Evolutionary conservation across 1,284 basidiomycete genomes (phyloP), one percentile per base, ranked within the genome.

Genomic region (Ceratobasidium sp.): DNA sequence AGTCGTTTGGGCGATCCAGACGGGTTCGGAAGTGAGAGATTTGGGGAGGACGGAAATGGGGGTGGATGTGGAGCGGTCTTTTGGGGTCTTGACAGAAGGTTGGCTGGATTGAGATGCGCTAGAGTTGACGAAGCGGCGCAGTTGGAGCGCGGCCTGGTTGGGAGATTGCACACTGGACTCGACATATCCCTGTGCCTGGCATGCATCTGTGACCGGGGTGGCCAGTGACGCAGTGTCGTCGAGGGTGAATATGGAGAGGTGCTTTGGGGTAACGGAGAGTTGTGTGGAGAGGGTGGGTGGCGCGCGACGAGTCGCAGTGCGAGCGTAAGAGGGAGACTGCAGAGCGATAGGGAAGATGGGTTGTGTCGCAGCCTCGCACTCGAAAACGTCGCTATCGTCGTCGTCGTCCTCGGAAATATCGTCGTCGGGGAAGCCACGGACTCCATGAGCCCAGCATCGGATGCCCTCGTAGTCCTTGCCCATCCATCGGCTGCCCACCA

Each of bases 401-500:
- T 45, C 54, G 41, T 69, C 66, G 22, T 72, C 67, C 36, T 71
- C 66, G 24, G 67, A 72, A 19, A 66, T 5, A 15, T 47, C 45
- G 47, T 72, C 67, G 54, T 72, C 67, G 54, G 67, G 67, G 22
- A n/a, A 72, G 54, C 67, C 67, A 45, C 67, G 67, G 1, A 72
- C 67, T 15, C 67, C 67, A 48, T 57, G 45, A 11, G 67, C 67
- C 67, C 67, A 72, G 67, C 67, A 72, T 56, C 50, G 59, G 67
- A 72, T 72, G 56, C 67, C 67, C 45, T 72, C 67, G 19, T 72
- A 72, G 67, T 72, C 67, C 45, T 72, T 72, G 56, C 67, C 67
- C 67, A 72, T 72, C 67, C 67, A 72, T 41, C 56, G 54, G 44
- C 67, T 72, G 67, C 67, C 67, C 27, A 72, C 67, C 31, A 72